Evolutionary conservation across 2,329 filamentous ascomycete genomes (phyloP).

Genomic region (Aspergillus costaricaensis): DNA sequence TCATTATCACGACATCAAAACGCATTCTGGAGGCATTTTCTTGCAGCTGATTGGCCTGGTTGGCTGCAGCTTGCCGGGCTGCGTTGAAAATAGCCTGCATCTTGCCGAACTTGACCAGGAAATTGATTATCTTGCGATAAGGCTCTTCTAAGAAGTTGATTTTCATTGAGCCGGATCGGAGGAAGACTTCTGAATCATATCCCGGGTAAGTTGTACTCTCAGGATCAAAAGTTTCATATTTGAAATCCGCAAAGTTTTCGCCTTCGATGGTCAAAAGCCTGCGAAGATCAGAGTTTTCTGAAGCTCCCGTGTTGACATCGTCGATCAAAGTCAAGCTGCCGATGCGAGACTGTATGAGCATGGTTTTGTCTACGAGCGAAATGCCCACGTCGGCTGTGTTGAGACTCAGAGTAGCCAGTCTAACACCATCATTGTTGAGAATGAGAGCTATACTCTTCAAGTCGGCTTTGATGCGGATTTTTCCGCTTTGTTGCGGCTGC

Average conservation of each 20-base stretch:
- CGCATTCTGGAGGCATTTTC: conserved; percentile 87
- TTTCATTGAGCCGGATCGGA: conserved; percentile 92
- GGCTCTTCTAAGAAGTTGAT: conserved; percentile 97
- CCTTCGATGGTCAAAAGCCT: conserved; percentile 93
- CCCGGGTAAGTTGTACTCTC: conserved; percentile 79
- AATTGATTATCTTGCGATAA: conserved; percentile 96
- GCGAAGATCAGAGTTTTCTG: conserved; percentile 76
- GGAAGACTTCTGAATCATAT: conserved; percentile 86
- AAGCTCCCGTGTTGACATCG: conserved; percentile 88
- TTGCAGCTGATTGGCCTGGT: conserved; percentile 89
- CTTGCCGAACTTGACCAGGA: conserved; percentile 97
- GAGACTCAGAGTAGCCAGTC: conserved; percentile 87
- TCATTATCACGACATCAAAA: conserved; percentile 90
- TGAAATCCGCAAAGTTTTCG: conserved; percentile 92
- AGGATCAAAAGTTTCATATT: conserved; percentile 91
- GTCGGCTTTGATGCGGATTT: conserved; percentile 90
- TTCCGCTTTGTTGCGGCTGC: conserved; percentile 56
- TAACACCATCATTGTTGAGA: conserved; percentile 95
- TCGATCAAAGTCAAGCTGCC: conserved; percentile 88
- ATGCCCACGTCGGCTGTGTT: conserved; percentile 90
- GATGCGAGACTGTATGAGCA: conserved; percentile 83
- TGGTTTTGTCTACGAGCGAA: conserved; percentile 79
- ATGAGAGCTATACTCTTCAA: conserved; percentile 92
- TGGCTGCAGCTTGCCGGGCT: conserved; percentile 88
- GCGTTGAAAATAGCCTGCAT: conserved; percentile 99